phyloP scores from a whole-genome alignment of 306 rosid species.

The Hippophae rhamnoides region DNA sequence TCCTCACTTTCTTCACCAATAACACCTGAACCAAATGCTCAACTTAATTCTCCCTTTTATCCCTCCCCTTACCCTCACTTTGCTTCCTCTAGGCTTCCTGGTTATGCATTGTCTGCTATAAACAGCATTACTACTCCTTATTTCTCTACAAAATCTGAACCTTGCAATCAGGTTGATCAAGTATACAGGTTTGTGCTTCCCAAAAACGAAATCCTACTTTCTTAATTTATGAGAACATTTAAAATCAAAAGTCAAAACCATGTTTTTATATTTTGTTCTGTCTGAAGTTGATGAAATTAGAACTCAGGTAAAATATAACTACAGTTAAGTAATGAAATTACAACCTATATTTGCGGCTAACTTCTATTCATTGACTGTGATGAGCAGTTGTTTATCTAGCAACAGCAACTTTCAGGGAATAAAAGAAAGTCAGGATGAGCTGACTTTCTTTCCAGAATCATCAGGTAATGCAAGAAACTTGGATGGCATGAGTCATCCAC shows the following conservation, averaged over 20 bases:
- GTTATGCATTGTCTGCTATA: slow-evolving; percentile 36
- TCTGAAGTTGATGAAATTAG: neutral
- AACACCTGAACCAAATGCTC: slow-evolving; percentile 24
- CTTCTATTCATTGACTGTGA: slow-evolving; percentile 4
- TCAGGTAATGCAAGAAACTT: slow-evolving; percentile 48
- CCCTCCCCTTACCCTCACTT: slow-evolving; percentile 45
- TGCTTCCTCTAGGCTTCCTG: slow-evolving; percentile 44
- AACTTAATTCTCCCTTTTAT: slow-evolving; percentile 38
- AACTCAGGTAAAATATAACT: neutral
- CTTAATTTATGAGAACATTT: neutral
- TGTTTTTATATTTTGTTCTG: neutral
- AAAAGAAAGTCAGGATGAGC: slow-evolving; percentile 65
- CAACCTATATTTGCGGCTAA: neutral
- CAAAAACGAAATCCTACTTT: no score
- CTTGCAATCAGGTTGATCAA: slow-evolving; percentile 46
- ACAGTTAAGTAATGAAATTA: neutral
- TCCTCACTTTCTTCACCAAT: slow-evolving; percentile 37
- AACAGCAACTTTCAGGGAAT: slow-evolving; percentile 52
- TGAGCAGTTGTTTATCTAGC: slow-evolving; percentile 11
- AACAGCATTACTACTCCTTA: slow-evolving; percentile 36
- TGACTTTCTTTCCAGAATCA: slow-evolving; percentile 75
- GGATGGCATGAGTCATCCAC: slow-evolving; percentile 44
- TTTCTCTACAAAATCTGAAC: slow-evolving; percentile 53
- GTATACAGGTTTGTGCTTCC: slow-evolving; percentile 51
- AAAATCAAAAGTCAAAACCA: neutral